Conservation (phyloP, 2,329 filamentous ascomycete genomes). For the Hymenoscyphus fructigenus region DNA sequence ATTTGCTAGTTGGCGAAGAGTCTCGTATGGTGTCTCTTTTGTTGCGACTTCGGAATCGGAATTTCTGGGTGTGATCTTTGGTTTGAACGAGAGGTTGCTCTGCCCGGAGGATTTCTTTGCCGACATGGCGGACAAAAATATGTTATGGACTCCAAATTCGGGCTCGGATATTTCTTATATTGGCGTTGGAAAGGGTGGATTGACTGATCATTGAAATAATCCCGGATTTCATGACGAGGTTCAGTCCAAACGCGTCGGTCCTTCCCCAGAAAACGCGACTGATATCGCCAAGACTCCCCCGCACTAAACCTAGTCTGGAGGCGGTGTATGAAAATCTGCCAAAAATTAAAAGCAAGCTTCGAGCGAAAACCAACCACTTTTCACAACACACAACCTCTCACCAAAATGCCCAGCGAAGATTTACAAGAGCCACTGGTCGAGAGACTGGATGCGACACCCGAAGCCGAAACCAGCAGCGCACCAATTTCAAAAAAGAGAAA, state of each 20-base stretch:
- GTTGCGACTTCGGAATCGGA: constrained; percentile 24
- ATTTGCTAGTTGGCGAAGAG: constrained; percentile 28
- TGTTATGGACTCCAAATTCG: background rate
- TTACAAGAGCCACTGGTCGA: constrained; percentile 36
- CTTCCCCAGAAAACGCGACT: background rate
- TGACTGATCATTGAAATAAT: background rate
- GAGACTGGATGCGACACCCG: constrained; percentile 24
- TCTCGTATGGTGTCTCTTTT: constrained; percentile 33
- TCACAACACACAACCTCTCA: background rate
- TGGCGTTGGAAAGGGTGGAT: background rate
- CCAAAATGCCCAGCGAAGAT: constrained; percentile 30
- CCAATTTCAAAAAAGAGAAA: constrained; percentile 35
- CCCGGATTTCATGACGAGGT: background rate
- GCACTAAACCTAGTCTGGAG: constrained; percentile 2
- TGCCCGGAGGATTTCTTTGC: background rate
- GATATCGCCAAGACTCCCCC: background rate
- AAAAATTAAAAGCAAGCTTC: background rate
- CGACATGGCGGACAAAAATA: background rate
- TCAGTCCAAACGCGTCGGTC: background rate
- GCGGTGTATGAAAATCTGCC: constrained; percentile 6
- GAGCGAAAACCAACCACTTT: background rate
- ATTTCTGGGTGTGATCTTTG: constrained; percentile 18
- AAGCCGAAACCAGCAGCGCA: constrained; percentile 13
- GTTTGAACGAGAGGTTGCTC: constrained; percentile 3
- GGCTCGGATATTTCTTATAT: background rate